phyloP scores from a whole-genome alignment of 257 asterid species.

The Linaria vulgaris region DNA sequence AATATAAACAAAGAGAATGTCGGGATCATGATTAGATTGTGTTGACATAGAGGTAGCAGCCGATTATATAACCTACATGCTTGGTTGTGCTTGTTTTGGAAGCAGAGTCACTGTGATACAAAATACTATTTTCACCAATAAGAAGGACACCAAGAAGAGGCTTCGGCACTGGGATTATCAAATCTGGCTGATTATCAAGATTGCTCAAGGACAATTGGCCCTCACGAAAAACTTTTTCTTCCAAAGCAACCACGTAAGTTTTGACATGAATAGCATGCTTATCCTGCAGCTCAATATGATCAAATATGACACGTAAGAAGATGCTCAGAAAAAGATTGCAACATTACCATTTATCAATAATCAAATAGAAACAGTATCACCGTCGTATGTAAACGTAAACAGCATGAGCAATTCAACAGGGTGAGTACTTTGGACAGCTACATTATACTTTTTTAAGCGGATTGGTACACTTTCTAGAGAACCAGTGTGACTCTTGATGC shows the following conservation, averaged over 20 bases:
- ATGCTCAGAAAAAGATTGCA: background rate
- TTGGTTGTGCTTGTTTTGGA: constrained; percentile 80
- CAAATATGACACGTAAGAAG: background rate
- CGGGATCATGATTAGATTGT: constrained; percentile 24
- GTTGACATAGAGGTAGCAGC: constrained; percentile 19
- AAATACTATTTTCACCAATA: constrained; percentile 90
- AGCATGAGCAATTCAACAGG: constrained; percentile 1
- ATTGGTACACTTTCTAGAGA: constrained; percentile 9
- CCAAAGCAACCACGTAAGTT: constrained; percentile 84
- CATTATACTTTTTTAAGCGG: background rate
- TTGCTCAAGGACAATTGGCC: constrained; percentile 94
- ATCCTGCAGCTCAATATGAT: constrained; percentile 52
- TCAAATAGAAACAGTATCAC: background rate
- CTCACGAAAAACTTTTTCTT: constrained; percentile 87
- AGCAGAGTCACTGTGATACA: constrained; percentile 80
- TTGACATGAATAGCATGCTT: constrained; percentile 87
- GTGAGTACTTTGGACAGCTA: background rate
- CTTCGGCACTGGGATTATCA: constrained; percentile 89
- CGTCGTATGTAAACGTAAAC: background rate
- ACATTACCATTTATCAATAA: background rate
- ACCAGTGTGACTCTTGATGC: background rate
- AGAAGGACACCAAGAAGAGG: constrained; percentile 90
- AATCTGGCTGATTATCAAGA: constrained; percentile 89
- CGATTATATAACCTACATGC: constrained; percentile 56
- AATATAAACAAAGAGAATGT: constrained; percentile 29